Evolutionary conservation across 352 stramenopile species (phyloP).

Genomic region (Globisporangium uncinulatum): DNA sequence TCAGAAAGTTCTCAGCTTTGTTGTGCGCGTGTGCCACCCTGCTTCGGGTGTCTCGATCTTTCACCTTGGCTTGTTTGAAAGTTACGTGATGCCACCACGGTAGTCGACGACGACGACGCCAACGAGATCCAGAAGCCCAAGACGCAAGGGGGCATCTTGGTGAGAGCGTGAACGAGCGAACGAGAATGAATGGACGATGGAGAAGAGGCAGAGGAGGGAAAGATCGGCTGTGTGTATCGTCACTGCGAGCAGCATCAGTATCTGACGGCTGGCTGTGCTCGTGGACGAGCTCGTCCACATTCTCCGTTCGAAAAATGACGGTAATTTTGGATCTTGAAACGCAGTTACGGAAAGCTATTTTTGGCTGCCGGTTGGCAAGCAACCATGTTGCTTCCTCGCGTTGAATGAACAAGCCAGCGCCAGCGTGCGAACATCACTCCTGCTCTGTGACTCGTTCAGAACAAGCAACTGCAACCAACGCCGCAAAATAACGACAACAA

Average conservation of each 20-base stretch:
- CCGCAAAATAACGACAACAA: neutral
- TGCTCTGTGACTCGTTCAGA: neutral
- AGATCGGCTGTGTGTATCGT: neutral
- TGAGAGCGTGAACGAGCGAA: neutral
- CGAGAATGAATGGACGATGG: neutral
- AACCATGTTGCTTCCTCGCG: no score
- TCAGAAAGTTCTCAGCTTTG: conserved; percentile 8
- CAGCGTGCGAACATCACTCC: conserved; percentile 6
- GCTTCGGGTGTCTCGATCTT: no score
- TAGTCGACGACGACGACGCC: neutral
- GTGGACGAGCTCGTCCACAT: neutral
- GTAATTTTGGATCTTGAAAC: conserved; percentile 12
- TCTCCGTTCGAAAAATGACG: conserved; percentile 2
- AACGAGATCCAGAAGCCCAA: conserved; percentile 1
- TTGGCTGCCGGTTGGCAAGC: neutral
- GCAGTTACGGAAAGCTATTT: conserved; percentile 9
- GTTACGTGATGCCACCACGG: neutral
- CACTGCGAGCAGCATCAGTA: neutral
- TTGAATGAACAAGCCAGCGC: neutral
- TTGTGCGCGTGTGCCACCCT: no score
- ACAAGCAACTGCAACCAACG: conserved; percentile 13
- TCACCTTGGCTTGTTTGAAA: no score
- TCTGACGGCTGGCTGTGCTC: neutral
- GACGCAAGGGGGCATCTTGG: neutral
- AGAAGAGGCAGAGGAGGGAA: no score